These are phyloP conservation scores for Colletotrichum siamense DNA, from an alignment of 2,329 filamentous ascomycete genomes.

Conservation along the genomic window DNA sequence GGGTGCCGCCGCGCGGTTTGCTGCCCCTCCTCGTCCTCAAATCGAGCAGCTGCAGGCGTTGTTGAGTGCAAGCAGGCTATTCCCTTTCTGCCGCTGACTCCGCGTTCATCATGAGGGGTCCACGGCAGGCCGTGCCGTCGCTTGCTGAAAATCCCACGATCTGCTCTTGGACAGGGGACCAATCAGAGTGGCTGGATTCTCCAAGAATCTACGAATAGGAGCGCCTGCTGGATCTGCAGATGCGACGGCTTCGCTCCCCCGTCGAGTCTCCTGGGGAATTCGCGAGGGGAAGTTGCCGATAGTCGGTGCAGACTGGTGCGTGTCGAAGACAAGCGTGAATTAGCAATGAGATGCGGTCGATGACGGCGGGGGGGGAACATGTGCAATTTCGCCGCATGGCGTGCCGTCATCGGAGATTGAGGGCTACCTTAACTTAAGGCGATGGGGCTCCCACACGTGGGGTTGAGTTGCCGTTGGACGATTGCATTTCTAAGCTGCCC, in stretches of 20 bases:
- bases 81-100: background rate
- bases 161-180: background rate
- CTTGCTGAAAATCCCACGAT: background rate
- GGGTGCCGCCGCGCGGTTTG: background rate
- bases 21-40: background rate
- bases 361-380: background rate
- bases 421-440: background rate
- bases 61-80: background rate
- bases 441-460: slow-evolving; percentile 7
- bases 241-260: background rate
- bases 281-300: slow-evolving; percentile 5
- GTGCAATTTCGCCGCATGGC: background rate
- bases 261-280: background rate
- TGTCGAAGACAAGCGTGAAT: background rate
- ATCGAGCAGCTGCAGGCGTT: background rate
- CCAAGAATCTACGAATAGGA: background rate
- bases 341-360: slow-evolving; percentile 9
- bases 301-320: background rate
- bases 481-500: slow-evolving; percentile 15
- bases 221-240: slow-evolving; percentile 7
- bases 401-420: slow-evolving; percentile 21
- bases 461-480: slow-evolving; percentile 11
- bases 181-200: background rate
- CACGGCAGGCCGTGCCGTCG: slow-evolving; percentile 4
- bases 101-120: background rate